Conservation (phyloP, 2,329 filamentous ascomycete genomes). For the Xylariaceae sp. region DNA sequence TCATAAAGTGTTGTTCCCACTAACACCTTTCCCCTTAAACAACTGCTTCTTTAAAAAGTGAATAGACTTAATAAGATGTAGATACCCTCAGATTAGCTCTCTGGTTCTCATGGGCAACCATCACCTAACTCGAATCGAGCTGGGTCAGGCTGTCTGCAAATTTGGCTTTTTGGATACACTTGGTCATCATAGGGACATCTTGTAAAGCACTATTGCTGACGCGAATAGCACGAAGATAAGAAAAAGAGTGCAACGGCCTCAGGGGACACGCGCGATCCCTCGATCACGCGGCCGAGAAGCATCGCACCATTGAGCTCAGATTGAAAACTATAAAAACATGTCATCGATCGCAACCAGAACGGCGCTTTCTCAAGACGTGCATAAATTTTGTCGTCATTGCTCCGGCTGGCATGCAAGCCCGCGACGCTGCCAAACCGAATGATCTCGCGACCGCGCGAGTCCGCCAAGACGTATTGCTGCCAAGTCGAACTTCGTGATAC, state of each 20-base stretch:
- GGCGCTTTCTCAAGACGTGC: conserved; percentile 22
- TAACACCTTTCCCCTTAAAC: background rate
- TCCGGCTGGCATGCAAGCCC: conserved; percentile 14
- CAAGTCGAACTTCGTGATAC: background rate
- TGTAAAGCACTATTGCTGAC: conserved; percentile 22
- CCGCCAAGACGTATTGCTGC: conserved; percentile 8
- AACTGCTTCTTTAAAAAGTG: background rate
- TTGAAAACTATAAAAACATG: conserved; percentile 45
- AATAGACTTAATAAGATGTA: conserved; percentile 12
- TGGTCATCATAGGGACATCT: conserved; percentile 46
- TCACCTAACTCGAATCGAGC: conserved; percentile 22
- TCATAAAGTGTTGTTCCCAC: background rate
- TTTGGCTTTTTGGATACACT: conserved; percentile 53
- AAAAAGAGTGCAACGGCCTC: conserved; percentile 11
- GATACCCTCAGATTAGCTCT: conserved; percentile 53
- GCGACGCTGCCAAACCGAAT: conserved; percentile 12
- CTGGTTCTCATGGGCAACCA: conserved; percentile 50
- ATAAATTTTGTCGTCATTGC: conserved; percentile 29
- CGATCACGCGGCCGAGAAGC: conserved; percentile 19
- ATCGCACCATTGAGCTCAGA: conserved; percentile 41
- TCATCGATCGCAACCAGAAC: conserved; percentile 25
- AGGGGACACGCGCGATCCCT: conserved; percentile 17
- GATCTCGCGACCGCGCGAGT: conserved; percentile 8
- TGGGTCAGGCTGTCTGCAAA: conserved; percentile 45
- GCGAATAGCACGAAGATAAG: conserved; percentile 16